A percentile compares a stretch with the other conserved stretches of the same genome.
These are phyloP conservation scores for Stenocarpella maydis DNA, from an alignment of 2,329 filamentous ascomycete genomes.

Conservation along the genomic window DNA sequence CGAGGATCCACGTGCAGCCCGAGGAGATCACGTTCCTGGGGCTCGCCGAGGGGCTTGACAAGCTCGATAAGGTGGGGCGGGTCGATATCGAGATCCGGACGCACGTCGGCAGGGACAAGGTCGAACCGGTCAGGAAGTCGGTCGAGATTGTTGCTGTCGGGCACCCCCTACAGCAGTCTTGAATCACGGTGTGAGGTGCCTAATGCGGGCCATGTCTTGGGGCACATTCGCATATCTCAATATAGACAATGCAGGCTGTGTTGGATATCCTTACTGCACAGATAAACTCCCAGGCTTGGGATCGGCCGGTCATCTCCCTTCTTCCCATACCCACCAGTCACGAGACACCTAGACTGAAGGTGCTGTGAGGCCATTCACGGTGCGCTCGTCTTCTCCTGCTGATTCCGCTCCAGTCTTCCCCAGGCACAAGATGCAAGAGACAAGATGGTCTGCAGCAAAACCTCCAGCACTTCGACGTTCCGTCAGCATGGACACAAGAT, in stretches of 20 bases:
- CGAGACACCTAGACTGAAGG: neutral
- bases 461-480: neutral
- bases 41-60: slow-evolving; percentile 45
- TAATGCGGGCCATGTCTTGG: neutral
- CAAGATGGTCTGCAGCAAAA: neutral
- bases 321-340: neutral
- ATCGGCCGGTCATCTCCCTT: neutral
- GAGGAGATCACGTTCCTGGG: slow-evolving; percentile 47
- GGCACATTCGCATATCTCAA: neutral
- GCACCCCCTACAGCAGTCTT: neutral
- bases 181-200: neutral
- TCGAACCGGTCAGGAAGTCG: slow-evolving; percentile 44
- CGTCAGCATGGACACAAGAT: neutral
- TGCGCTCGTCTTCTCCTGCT: neutral
- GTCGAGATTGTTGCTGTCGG: slow-evolving; percentile 45
- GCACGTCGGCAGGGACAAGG: slow-evolving; percentile 38
- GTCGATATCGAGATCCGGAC: slow-evolving; percentile 49
- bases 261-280: neutral
- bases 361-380: neutral
- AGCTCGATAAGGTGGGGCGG: slow-evolving; percentile 51
- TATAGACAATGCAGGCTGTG: neutral
- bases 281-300: neutral
- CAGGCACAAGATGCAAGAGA: neutral
- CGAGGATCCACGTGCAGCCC: slow-evolving; percentile 46
- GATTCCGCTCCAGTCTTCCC: neutral